Evolutionary conservation across 2,329 filamentous ascomycete genomes (phyloP), one percentile per base, ranked within the genome.

Genomic region (Sporothrix brasiliensis): DNA sequence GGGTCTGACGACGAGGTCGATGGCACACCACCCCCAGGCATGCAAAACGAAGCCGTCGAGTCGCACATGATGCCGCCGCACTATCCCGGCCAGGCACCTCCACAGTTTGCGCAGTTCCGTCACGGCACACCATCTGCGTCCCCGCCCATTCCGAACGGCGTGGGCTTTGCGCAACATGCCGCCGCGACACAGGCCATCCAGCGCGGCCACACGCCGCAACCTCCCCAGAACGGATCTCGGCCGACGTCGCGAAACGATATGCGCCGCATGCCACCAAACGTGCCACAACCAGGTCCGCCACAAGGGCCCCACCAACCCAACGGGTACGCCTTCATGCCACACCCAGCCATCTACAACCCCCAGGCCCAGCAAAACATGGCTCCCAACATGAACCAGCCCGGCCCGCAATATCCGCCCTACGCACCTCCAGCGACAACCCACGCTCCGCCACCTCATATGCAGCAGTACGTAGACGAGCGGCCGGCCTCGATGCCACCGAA

Each of bases 111-210:
- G 74, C 92, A 94, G 76, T 90, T 97, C 74, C 87, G 92, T 77
- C 91, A 95, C 76, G 87, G 90, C 70, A 93, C 92, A 24, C 91
- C 93, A 13, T 96, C 93, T 30, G 92, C 90, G 44, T 97, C 94
- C 30, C 94, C 94, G 71, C 94, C 94, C 3, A 92, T 97, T 74
- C 87, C 87, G 67, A 96, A 93, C 77, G 90, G 90, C 73, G 86
- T 90, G 73, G 86, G 87, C 30, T 93, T 90, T 75, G 87, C 88
- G 73, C 86, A 88, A 71, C 81, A 81, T 54, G 76, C 77, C 41
- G 75, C 77, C 10, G 81, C 80, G 66, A 69, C 70, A 24, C 79
- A 83, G 75, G 76, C 78, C 75, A 77, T 79, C n/a, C 83, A 82
- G 69, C 88, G 93, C 73, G 89, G 91, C 69, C 90, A 92, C 72